Evolutionary conservation across 139 green algal genomes (phyloP).

Genomic region (Limnomonas spitsbergensis): DNA sequence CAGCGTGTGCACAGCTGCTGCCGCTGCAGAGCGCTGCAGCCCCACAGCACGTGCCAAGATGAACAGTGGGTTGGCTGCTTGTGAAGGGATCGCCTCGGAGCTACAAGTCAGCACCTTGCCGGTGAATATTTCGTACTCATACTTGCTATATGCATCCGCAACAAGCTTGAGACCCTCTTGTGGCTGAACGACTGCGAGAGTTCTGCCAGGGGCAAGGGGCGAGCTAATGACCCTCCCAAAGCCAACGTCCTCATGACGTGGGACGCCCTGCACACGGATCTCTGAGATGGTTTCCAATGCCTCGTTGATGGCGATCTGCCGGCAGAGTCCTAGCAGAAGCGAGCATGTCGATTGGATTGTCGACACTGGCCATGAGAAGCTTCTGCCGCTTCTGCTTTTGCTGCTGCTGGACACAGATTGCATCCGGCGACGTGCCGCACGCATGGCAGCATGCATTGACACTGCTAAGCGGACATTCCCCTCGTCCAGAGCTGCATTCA

Average conservation of each 20-base stretch:
- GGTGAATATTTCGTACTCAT: constrained; percentile 86
- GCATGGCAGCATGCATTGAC: constrained; percentile 48
- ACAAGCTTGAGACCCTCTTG: constrained; percentile 77
- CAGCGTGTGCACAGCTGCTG: constrained; percentile 67
- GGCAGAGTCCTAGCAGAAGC: constrained; percentile 70
- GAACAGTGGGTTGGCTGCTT: constrained; percentile 42
- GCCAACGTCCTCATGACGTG: constrained; percentile 40
- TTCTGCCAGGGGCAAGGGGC: constrained; percentile 57
- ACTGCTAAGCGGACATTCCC: constrained; percentile 66
- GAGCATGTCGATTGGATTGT: constrained; percentile 47
- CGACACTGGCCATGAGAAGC: constrained; percentile 59
- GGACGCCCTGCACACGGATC: constrained; percentile 64
- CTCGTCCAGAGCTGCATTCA: constrained; percentile 33
- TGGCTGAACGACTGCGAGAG: constrained; percentile 82
- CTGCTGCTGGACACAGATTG: background rate
- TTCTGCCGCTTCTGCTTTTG: no score
- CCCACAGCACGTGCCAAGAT: constrained; percentile 34
- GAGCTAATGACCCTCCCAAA: constrained; percentile 66
- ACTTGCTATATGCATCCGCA: constrained; percentile 55
- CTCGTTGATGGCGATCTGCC: constrained; percentile 65
- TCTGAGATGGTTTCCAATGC: constrained; percentile 57
- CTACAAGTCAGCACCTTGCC: constrained; percentile 52
- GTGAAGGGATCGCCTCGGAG: constrained; percentile 58
- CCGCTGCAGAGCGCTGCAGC: constrained; percentile 34
- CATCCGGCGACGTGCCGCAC: background rate